Evolutionary conservation across 192 early-diverging fungal genomes (phyloP), one percentile per base, ranked within the genome.

Genomic region (Coemansia erecta): DNA sequence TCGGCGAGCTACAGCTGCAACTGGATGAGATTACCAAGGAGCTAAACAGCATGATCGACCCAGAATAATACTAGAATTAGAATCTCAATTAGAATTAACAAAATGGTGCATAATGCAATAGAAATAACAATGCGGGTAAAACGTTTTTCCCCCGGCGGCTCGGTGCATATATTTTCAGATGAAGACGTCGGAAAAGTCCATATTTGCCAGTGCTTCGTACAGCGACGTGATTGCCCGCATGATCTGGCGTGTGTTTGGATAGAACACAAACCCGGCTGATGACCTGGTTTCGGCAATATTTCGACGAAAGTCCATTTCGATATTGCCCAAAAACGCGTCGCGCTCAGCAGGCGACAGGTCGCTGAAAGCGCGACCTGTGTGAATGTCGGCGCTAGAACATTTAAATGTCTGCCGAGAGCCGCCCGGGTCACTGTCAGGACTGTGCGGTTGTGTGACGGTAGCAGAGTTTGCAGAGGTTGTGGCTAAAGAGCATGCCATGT

Each of bases 1-100:
- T 70, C 31, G 53, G 52, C 42, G 60, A 70, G 19, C 41, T 77
- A 3, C 68, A 70, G 52, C 64, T 77, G n/a, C 73, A 67, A 48
- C 61, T 77, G 7, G 73, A 77, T 23, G 60, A 70, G 12, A 70
- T 77, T 11, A 70, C 61, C 10, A 59, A 45, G n/a, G 66, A 64
- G 49, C 63, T 75, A 19, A 53, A 75, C 35, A 41, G 47, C 9
- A 75, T 75, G 57, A 60, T 73, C 21, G 57, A 53, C 12, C 53
- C 28, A 26, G 23, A 50, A 26, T 12, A 45, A 45, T 45, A 17
- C 1, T 3, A 21, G n/a, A 1, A 45, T 45, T 45, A 45, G 19
- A 6, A 3, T 8, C 7, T 45, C n/a, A 18, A 45, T 45, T n/a
- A 18, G 9, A 15, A 45, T 4, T n/a, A 45, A 45, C n/a, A 45